These are phyloP conservation scores for Fraxinus sp. DNA, from an alignment of 305 asterid genomes.

Conservation along the genomic window DNA sequence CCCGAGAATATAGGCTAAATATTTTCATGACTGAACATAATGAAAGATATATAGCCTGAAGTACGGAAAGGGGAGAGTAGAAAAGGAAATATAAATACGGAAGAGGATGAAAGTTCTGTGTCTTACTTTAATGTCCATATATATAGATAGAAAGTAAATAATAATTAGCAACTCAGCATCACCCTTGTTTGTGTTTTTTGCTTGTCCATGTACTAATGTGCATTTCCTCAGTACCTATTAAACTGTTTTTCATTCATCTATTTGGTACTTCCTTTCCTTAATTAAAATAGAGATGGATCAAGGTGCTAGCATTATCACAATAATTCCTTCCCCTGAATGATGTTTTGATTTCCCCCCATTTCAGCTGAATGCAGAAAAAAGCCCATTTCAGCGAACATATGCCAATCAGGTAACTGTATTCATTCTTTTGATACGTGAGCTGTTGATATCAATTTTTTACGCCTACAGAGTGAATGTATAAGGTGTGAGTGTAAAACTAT, in stretches of 20 bases:
- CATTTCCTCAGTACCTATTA: not conserved
- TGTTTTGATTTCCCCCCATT: slow-evolving; percentile 18
- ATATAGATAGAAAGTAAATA: not conserved
- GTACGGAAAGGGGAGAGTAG: not conserved
- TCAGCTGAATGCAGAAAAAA: slow-evolving; percentile 58
- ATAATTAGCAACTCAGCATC: not conserved
- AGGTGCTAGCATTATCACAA: not conserved
- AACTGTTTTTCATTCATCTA: not conserved
- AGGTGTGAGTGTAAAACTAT: not conserved
- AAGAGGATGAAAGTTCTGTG: not conserved
- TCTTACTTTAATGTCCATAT: not conserved
- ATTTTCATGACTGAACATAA: not conserved
- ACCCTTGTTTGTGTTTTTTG: not conserved
- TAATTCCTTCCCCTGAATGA: not conserved
- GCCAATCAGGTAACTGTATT: slow-evolving; percentile 43
- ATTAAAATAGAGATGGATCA: not conserved
- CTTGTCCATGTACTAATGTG: not conserved
- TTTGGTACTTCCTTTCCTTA: not conserved
- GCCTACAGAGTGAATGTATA: not conserved
- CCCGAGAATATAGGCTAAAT: not conserved
- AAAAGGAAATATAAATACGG: not conserved
- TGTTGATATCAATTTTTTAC: not conserved
- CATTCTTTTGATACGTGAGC: not conserved
- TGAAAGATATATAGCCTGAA: not conserved
- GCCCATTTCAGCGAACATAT: slow-evolving; percentile 55